These are phyloP conservation scores for Rosa chinensis DNA, from an alignment of 306 rosid species.

Conservation along the genomic window DNA sequence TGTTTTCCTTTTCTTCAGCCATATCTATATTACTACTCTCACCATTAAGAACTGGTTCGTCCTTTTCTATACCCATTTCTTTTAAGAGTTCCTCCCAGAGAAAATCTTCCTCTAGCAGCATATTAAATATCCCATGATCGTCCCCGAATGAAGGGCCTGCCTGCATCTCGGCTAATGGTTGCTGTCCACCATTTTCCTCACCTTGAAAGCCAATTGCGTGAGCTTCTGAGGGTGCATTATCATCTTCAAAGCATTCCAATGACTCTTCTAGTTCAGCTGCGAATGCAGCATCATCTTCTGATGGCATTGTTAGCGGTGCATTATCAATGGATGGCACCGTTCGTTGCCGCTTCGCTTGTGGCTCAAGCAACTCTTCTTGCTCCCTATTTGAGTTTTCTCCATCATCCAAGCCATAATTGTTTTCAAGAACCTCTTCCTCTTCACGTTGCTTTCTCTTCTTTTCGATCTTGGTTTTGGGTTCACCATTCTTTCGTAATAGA, in stretches of 20 bases:
- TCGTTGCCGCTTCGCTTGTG: no score
- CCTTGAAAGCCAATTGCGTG: no score
- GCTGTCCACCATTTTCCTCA: background rate
- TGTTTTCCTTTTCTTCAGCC: background rate
- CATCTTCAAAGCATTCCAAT: background rate
- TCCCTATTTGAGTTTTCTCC: no score
- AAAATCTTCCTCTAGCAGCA: background rate
- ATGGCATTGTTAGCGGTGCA: background rate
- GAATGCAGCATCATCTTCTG: background rate
- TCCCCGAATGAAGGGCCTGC: no score
- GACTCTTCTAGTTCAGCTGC: background rate
- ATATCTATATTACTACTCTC: background rate
- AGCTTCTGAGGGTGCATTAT: background rate
- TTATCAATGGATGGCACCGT: background rate
- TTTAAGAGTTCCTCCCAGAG: background rate
- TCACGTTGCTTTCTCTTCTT: background rate
- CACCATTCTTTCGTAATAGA: background rate
- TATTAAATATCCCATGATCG: background rate
- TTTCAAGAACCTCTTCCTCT: background rate
- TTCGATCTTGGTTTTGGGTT: background rate
- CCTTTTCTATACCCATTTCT: background rate
- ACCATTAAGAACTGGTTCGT: background rate
- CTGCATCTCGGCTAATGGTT: background rate
- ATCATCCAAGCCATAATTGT: no score
- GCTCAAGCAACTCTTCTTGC: background rate